These are phyloP conservation scores for Fusarium circinatum DNA, from an alignment of 2,329 filamentous ascomycete genomes.

Conservation along the genomic window DNA sequence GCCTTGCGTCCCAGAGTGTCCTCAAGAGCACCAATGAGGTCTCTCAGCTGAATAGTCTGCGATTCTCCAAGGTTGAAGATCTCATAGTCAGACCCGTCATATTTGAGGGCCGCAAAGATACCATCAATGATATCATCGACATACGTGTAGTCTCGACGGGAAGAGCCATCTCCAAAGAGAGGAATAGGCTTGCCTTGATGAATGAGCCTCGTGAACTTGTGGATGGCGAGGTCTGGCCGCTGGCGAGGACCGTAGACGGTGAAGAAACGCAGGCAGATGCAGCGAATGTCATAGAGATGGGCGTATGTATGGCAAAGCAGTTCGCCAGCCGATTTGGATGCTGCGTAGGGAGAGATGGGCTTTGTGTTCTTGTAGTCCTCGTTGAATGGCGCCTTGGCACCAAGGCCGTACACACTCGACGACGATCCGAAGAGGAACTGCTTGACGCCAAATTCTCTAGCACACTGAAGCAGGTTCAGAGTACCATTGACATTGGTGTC, in stretches of 20 bases:
- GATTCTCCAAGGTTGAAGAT: constrained; percentile 18
- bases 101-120: not conserved
- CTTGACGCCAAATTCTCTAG: constrained; percentile 1
- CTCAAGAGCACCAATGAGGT: not conserved
- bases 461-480: constrained; percentile 5
- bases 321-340: constrained; percentile 3
- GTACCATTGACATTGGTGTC: constrained; percentile 16
- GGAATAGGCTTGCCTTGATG: constrained; percentile 13
- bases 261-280: constrained; percentile 15
- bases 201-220: constrained; percentile 19
- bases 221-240: constrained; percentile 8
- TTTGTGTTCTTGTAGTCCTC: constrained; percentile 1
- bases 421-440: constrained; percentile 18
- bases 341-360: constrained; percentile 6
- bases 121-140: constrained; percentile 8
- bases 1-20: not conserved
- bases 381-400: constrained; percentile 8
- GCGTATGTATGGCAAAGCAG: constrained; percentile 10
- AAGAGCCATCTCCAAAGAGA: not conserved
- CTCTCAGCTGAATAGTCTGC: constrained; percentile 1
- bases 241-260: constrained; percentile 14
- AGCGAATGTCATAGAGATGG: constrained; percentile 7
- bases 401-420: constrained; percentile 3
- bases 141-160: constrained; percentile 8
- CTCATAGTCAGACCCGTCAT: not conserved